phyloP scores from a whole-genome alignment of 495 filamentous ascomycete genomes.

The Copromyces sp. region DNA sequence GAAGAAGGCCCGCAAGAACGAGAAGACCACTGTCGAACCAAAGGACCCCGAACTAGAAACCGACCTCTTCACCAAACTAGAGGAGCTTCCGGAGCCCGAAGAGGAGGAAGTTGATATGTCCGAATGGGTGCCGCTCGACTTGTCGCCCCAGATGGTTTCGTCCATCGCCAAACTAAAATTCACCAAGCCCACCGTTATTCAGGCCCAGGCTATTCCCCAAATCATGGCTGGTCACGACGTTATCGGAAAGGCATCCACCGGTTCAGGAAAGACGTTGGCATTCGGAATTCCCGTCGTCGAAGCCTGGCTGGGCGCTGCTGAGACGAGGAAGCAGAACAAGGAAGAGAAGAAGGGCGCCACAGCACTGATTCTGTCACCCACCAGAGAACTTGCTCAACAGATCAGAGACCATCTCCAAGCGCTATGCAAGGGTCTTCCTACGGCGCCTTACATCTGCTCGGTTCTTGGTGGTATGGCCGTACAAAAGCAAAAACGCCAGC shows the following conservation, averaged over 20 bases:
- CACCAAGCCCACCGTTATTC: constrained; percentile 67
- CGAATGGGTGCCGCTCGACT: constrained; percentile 60
- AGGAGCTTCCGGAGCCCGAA: constrained; percentile 30
- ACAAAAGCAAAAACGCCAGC: constrained; percentile 80
- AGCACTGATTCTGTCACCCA: constrained; percentile 88
- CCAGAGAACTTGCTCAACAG: constrained; percentile 88
- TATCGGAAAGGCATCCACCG: constrained; percentile 72
- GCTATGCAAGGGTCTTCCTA: constrained; percentile 51
- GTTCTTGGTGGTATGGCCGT: constrained; percentile 85
- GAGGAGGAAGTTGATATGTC: constrained; percentile 51
- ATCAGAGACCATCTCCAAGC: constrained; percentile 68
- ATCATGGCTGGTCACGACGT: constrained; percentile 66
- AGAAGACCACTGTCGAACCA: constrained; percentile 7
- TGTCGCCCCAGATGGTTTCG: constrained; percentile 58
- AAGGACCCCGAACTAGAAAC: constrained; percentile 29
- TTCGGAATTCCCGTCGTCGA: constrained; percentile 74
- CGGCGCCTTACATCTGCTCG: constrained; percentile 59
- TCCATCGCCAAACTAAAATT: constrained; percentile 74
- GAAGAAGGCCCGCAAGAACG: constrained; percentile 9
- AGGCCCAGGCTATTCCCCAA: constrained; percentile 64
- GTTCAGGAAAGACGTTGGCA: constrained; percentile 76
- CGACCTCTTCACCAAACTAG: constrained; percentile 31
- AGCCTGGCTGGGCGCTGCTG: constrained; percentile 40
- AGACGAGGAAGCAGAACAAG: constrained; percentile 18
- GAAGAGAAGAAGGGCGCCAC: constrained; percentile 42